A percentile compares a stretch with the other conserved stretches of the same genome.
Conservation (phyloP, 371 early-diverging fungal genomes). For the Saksenaea oblongispora region DNA sequence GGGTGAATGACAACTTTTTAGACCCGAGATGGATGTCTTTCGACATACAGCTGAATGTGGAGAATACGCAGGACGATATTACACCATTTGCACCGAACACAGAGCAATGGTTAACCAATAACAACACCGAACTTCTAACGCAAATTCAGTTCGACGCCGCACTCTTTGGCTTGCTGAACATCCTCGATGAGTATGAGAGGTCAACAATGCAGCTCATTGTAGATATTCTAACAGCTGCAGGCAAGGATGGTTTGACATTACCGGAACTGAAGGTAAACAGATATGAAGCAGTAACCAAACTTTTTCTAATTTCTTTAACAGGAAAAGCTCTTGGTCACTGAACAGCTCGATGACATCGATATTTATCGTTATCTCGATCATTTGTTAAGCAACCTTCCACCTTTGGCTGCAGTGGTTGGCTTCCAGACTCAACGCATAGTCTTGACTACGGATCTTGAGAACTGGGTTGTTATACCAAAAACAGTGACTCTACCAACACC, state of each 20-base stretch:
- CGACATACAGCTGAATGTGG: not conserved
- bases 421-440: slow-evolving; percentile 28
- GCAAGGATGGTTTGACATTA: slow-evolving; percentile 14
- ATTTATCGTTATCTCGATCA: slow-evolving; percentile 14
- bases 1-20: not conserved
- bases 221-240: slow-evolving; percentile 1
- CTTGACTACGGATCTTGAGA: slow-evolving; percentile 2
- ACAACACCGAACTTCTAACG: not conserved
- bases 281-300: not conserved
- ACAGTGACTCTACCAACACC: not conserved
- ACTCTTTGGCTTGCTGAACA: slow-evolving; percentile 5
- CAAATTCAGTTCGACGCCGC: slow-evolving; percentile 1
- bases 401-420: slow-evolving; percentile 22
- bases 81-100: not conserved
- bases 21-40: not conserved
- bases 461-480: slow-evolving; percentile 16
- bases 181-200: not conserved
- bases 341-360: slow-evolving; percentile 6
- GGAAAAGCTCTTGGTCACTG: not conserved
- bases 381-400: slow-evolving; percentile 11
- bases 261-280: slow-evolving; percentile 19
- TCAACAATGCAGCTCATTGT: slow-evolving; percentile 9
- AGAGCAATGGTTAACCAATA: not conserved
- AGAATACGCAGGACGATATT: not conserved
- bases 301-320: not conserved